phyloP scores from a whole-genome alignment of 768 basidiomycete genomes.

The Heimioporus sp. region DNA sequence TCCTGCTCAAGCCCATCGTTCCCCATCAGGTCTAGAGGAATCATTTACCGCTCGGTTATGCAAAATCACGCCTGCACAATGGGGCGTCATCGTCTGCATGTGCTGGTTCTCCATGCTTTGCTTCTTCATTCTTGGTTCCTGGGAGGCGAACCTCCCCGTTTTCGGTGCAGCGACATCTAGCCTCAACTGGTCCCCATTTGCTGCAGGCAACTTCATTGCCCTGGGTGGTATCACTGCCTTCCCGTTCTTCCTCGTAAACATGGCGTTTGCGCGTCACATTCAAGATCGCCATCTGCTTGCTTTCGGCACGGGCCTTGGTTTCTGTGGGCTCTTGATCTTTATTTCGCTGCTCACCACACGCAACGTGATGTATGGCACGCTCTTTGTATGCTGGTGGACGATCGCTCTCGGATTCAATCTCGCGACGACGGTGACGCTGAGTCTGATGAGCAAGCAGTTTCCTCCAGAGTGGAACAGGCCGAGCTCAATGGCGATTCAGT shows the following conservation, averaged over 20 bases:
- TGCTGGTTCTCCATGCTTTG: constrained; percentile 70
- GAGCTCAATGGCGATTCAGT: constrained; percentile 57
- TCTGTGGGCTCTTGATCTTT: constrained; percentile 48
- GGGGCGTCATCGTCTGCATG: constrained; percentile 56
- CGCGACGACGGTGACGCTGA: too few relatives aligned
- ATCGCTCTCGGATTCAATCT: too few relatives aligned
- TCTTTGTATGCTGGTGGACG: too few relatives aligned
- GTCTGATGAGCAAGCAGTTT: constrained; percentile 43
- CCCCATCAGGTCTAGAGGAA: constrained; percentile 1
- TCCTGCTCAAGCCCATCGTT: not conserved
- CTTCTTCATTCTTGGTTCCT: constrained; percentile 54
- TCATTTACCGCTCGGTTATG: constrained; percentile 9
- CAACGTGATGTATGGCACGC: too few relatives aligned
- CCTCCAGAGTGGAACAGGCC: constrained; percentile 59
- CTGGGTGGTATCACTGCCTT: constrained; percentile 40
- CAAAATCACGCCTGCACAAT: constrained; percentile 33
- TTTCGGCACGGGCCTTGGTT: constrained; percentile 49
- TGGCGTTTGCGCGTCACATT: constrained; percentile 52
- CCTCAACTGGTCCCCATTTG: constrained; percentile 59
- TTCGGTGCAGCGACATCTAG: constrained; percentile 42
- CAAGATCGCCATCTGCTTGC: constrained; percentile 63
- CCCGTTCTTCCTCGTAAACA: constrained; percentile 45
- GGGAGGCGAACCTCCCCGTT: constrained; percentile 69
- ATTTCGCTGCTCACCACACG: constrained; percentile 31
- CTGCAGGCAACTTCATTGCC: constrained; percentile 71